These are phyloP conservation scores for Solanum stenotomum DNA, from an alignment of 257 asterid species.

Conservation along the genomic window DNA sequence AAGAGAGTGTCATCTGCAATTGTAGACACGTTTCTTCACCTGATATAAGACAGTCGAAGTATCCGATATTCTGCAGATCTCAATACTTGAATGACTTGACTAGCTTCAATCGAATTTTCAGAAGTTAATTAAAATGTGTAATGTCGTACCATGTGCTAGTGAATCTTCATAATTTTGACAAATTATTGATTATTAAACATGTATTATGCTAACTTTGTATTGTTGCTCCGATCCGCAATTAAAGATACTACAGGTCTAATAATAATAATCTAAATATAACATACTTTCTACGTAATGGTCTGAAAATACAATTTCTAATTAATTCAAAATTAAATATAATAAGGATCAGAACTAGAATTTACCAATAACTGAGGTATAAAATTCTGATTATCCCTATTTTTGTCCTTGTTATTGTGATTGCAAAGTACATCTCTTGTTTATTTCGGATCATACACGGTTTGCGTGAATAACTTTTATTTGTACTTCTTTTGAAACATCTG, in stretches of 20 bases:
- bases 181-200: not conserved
- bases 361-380: not conserved
- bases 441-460: not conserved
- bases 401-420: not conserved
- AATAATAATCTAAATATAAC: not conserved
- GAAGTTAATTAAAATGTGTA: too few relatives aligned
- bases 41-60: too few relatives aligned
- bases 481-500: too few relatives aligned
- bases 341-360: too few relatives aligned
- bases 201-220: not conserved
- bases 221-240: not conserved
- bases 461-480: too few relatives aligned
- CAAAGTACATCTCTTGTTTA: too few relatives aligned
- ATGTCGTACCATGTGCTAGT: not conserved
- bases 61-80: too few relatives aligned
- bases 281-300: not conserved
- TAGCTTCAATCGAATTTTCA: not conserved
- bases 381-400: not conserved
- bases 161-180: not conserved
- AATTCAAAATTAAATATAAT: too few relatives aligned
- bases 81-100: not conserved
- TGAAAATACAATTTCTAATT: too few relatives aligned
- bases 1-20: too few relatives aligned
- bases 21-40: too few relatives aligned
- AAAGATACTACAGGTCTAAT: not conserved